A percentile compares a stretch with the other conserved stretches of the same genome.
phyloP scores from a whole-genome alignment of 1,284 basidiomycete species.

The Naganishia albida region DNA sequence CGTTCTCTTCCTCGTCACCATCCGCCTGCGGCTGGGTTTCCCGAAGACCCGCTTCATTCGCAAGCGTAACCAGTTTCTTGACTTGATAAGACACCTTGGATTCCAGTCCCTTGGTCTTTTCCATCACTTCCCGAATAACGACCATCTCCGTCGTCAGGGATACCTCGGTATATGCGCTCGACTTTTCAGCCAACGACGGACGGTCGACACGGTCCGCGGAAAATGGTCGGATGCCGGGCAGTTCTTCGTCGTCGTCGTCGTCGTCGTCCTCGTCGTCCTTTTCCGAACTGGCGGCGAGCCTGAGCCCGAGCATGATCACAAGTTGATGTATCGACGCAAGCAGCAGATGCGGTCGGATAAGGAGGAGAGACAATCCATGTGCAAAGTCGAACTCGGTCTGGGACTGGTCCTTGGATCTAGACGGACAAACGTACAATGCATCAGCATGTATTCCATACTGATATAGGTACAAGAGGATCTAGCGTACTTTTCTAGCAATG shows the following conservation, averaged over 20 bases:
- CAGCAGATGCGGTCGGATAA: constrained; percentile 81
- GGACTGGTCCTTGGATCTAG: not conserved
- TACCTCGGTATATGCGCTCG: constrained; percentile 7
- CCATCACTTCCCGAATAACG: constrained; percentile 58
- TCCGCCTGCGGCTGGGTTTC: constrained; percentile 18
- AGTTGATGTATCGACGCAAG: constrained; percentile 87
- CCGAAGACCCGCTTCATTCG: constrained; percentile 59
- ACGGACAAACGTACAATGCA: not conserved
- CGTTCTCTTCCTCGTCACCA: constrained; percentile 27
- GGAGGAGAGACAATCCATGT: constrained; percentile 85
- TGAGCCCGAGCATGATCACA: constrained; percentile 69
- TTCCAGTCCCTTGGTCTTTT: constrained; percentile 65
- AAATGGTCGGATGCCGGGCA: constrained; percentile 25
- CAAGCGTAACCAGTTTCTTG: constrained; percentile 81
- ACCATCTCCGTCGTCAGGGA: constrained; percentile 47
- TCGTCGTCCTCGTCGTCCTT: not conserved
- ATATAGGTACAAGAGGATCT: constrained; percentile 31
- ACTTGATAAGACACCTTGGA: constrained; percentile 89
- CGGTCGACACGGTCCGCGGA: constrained; percentile 17
- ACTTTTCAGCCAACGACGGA: not conserved
- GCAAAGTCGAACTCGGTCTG: constrained; percentile 62
- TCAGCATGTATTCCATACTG: constrained; percentile 23
- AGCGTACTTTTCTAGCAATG: constrained; percentile 48
- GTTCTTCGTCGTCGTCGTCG: constrained; percentile 21
- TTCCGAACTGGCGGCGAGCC: constrained; percentile 29